Conservation (phyloP, 2,329 filamentous ascomycete species). For the Orbilia javanica region DNA sequence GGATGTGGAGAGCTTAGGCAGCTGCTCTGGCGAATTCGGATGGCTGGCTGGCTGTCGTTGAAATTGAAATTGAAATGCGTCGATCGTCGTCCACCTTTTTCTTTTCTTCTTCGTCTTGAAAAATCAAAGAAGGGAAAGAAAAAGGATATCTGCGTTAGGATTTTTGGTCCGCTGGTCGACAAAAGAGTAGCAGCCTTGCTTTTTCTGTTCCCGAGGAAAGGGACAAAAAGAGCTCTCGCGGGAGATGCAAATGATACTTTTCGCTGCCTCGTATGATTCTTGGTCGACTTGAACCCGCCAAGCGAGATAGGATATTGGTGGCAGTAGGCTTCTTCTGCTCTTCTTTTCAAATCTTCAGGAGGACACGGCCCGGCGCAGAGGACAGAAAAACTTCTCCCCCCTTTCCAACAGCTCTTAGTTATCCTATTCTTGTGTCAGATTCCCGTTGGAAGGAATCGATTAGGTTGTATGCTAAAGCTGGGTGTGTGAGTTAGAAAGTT, state of each 20-base stretch:
- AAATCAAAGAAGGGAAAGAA: background rate
- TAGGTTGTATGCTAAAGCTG: background rate
- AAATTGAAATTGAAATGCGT: conserved; percentile 42
- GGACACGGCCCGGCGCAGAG: conserved; percentile 8
- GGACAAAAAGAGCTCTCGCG: conserved; percentile 3
- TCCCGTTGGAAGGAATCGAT: conserved; percentile 19
- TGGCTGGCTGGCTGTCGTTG: conserved; percentile 36
- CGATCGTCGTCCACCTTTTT: conserved; percentile 25
- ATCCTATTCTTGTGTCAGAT: conserved; percentile 4
- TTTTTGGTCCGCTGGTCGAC: conserved; percentile 9
- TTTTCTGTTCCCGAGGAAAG: background rate
- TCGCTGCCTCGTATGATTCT: conserved; percentile 20
- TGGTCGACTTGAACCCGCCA: conserved; percentile 5
- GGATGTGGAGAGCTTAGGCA: conserved; percentile 32
- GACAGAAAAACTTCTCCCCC: conserved; percentile 2
- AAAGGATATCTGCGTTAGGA: background rate
- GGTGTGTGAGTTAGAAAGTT: background rate
- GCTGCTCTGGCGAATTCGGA: conserved; percentile 37
- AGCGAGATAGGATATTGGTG: background rate
- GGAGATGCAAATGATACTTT: background rate
- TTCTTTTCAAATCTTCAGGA: conserved; percentile 2
- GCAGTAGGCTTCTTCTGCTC: conserved; percentile 4
- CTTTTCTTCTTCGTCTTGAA: background rate
- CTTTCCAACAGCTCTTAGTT: background rate
- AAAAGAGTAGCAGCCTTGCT: background rate